Percentiles rank a stretch among this genome's conserved stretches.
Evolutionary conservation across 2,329 filamentous ascomycete species (phyloP).

Genomic region (Aspergillus novofumigatus): DNA sequence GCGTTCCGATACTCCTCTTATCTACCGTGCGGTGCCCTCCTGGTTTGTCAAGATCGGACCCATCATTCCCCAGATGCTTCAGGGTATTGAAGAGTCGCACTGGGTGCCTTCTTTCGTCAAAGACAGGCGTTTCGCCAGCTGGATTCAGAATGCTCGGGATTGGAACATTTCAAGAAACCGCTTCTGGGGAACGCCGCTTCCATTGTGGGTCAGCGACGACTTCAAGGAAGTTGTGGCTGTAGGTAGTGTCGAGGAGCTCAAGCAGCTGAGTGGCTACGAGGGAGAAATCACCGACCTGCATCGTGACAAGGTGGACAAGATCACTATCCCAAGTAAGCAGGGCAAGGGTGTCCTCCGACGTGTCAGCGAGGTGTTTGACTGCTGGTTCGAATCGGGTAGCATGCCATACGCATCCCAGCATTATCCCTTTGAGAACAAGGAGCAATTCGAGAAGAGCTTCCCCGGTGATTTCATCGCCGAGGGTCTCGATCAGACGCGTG

Average conservation of each 20-base stretch:
- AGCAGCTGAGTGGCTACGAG: conserved; percentile 77
- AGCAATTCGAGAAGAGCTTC: conserved; percentile 74
- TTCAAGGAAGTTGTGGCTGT: conserved; percentile 81
- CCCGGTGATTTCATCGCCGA: conserved; percentile 94
- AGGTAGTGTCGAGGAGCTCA: conserved; percentile 79
- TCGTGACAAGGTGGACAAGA: conserved; percentile 86
- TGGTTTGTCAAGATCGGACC: conserved; percentile 91
- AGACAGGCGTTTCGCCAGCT: conserved; percentile 83
- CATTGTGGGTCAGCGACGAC: conserved; percentile 88
- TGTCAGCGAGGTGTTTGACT: conserved; percentile 88
- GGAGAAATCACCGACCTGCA: conserved; percentile 83
- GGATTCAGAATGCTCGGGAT: conserved; percentile 86
- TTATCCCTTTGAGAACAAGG: conserved; percentile 86
- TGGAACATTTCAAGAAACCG: conserved; percentile 94
- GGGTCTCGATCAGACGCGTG: conserved; percentile 86
- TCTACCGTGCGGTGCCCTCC: conserved; percentile 85
- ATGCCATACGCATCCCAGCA: conserved; percentile 93
- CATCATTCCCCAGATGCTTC: conserved; percentile 81
- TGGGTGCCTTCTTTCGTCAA: conserved; percentile 92
- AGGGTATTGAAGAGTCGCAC: conserved; percentile 81
- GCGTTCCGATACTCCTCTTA: conserved; percentile 90
- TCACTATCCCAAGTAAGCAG: conserved; percentile 86
- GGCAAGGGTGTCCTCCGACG: conserved; percentile 80
- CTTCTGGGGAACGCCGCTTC: conserved; percentile 93
- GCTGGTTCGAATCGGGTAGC: conserved; percentile 93